Evolutionary conservation across 768 basidiomycete species (phyloP).

Genomic region (Obba rivulosa): DNA sequence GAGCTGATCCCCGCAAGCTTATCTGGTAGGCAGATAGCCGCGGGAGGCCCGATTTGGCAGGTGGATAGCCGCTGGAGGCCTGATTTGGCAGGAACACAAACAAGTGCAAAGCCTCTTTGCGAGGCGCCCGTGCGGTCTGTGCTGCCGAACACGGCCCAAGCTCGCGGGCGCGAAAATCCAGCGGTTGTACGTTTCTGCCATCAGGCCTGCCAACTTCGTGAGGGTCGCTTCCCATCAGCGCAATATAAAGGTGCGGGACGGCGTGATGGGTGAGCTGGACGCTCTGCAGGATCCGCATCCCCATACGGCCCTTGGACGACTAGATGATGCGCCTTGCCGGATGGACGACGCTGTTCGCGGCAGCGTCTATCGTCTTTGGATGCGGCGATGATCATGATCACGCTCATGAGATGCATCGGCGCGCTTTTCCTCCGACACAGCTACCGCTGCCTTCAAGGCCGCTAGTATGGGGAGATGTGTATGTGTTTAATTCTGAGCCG

Average conservation of each 20-base stretch:
- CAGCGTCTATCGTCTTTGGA: conserved; percentile 15
- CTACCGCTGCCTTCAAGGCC: conserved; percentile 57
- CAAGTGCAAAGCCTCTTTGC: too few relatives aligned
- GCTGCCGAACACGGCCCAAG: too few relatives aligned
- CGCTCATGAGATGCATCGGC: conserved; percentile 19
- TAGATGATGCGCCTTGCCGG: too few relatives aligned
- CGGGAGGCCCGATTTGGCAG: too few relatives aligned
- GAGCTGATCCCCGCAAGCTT: too few relatives aligned
- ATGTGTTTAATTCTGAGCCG: not conserved
- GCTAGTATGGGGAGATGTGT: conserved; percentile 80
- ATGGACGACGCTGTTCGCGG: conserved; percentile 8
- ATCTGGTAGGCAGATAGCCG: too few relatives aligned
- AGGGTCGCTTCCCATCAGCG: not conserved
- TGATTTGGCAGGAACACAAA: too few relatives aligned
- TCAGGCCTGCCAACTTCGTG: not conserved
- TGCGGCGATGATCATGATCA: conserved; percentile 28
- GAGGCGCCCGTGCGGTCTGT: too few relatives aligned
- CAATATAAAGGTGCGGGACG: not conserved
- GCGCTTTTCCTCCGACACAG: conserved; percentile 35
- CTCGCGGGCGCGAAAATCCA: too few relatives aligned
- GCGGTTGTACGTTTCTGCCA: not conserved
- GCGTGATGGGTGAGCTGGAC: not conserved
- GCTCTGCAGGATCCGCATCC: not conserved
- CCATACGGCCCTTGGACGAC: not conserved
- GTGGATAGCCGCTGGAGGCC: too few relatives aligned